Percentiles rank a stretch among this genome's conserved stretches.
These are phyloP conservation scores for Aspergillus novoparasiticus DNA, from an alignment of 2,329 filamentous ascomycete species.

Conservation along the genomic window DNA sequence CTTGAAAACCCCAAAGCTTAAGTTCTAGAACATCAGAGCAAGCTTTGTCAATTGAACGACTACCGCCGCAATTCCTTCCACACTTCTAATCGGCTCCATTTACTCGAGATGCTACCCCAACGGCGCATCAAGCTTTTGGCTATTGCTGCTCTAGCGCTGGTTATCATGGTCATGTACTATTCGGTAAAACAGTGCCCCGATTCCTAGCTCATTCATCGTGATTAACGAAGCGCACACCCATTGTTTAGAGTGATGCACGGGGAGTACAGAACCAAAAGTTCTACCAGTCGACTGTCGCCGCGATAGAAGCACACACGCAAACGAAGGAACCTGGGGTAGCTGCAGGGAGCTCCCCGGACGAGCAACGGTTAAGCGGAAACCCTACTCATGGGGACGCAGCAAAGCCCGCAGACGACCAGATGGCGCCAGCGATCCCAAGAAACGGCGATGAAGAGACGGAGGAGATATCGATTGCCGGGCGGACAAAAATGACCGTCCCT, in stretches of 20 bases:
- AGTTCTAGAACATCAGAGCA: background rate
- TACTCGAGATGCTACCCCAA: constrained; percentile 63
- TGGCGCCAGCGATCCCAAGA: constrained; percentile 39
- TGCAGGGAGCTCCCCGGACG: constrained; percentile 64
- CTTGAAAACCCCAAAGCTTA: background rate
- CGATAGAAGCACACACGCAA: constrained; percentile 53
- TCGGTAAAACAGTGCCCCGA: constrained; percentile 54
- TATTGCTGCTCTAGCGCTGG: constrained; percentile 63
- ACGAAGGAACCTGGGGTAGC: constrained; percentile 52
- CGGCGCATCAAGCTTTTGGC: constrained; percentile 70
- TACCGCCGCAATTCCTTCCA: background rate
- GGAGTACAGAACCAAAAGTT: constrained; percentile 50
- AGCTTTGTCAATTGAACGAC: background rate
- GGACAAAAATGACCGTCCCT: constrained; percentile 52
- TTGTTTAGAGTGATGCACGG: constrained; percentile 40
- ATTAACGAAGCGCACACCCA: constrained; percentile 11
- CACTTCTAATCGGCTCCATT: background rate
- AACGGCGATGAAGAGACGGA: constrained; percentile 36
- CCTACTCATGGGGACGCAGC: constrained; percentile 57
- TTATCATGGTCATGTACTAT: constrained; percentile 74
- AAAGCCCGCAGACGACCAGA: constrained; percentile 40
- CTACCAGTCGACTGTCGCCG: constrained; percentile 57
- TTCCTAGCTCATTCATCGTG: background rate
- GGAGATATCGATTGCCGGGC: constrained; percentile 57
- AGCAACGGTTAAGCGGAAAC: constrained; percentile 70